Conservation (phyloP, 257 asterid genomes). For the Solanum chmielewskii region DNA sequence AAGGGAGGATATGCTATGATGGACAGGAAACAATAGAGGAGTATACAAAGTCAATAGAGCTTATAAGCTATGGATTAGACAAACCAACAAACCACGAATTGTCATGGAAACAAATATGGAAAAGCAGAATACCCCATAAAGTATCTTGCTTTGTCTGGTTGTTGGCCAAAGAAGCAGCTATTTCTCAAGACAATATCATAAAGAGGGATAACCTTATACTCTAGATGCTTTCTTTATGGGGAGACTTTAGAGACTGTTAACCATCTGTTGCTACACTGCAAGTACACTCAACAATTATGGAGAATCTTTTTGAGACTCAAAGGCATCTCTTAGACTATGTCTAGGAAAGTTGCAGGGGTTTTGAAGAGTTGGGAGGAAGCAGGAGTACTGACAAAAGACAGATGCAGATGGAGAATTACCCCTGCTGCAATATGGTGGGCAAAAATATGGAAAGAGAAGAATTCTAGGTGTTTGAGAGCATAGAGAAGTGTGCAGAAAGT, state of each 20-base stretch:
- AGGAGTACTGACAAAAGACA: not conserved
- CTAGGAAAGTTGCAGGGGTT: not conserved
- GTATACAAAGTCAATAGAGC: not conserved
- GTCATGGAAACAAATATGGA: not conserved
- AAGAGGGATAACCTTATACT: not conserved
- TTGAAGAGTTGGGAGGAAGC: not conserved
- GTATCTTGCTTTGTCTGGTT: not conserved
- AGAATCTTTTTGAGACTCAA: not conserved
- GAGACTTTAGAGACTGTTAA: not conserved
- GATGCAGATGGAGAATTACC: not conserved
- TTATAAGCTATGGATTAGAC: not conserved
- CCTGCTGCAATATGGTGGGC: not conserved
- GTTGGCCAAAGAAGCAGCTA: not conserved
- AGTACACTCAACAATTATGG: not conserved
- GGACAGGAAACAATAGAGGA: not conserved
- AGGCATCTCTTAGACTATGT: not conserved
- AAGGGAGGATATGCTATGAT: not conserved
- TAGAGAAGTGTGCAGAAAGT: not conserved
- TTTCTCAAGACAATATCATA: not conserved
- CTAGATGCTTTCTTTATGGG: not conserved
- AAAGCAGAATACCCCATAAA: not conserved
- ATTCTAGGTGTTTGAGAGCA: not conserved
- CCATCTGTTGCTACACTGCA: not conserved
- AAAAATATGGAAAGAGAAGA: not conserved
- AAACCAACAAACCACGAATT: not conserved